Evolutionary conservation across 805 yeast genomes (phyloP), one percentile per base, ranked within the genome.

Genomic region (baker's yeast (Saccharomyces cerevisiae)): DNA sequence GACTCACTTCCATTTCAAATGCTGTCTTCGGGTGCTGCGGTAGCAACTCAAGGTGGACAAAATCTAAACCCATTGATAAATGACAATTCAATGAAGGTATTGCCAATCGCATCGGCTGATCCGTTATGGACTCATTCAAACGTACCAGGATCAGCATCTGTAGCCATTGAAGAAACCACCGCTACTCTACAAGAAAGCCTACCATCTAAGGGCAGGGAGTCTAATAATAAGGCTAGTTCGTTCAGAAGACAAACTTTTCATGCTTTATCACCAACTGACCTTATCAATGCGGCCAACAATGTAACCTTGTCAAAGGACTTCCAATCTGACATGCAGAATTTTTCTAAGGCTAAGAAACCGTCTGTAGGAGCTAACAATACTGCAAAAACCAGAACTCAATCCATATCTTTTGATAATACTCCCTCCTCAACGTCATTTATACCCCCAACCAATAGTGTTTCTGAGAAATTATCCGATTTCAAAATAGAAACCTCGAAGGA

Each of bases 241-340:
- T 57, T 62, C n/a, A 66, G 72, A 59, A 69, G 72, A 57, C 70
- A 69, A 58, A 68, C 70, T 6, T 68, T 67, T 51, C 70, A 61
- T 48, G 61, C 67, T 13, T 50, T 65, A 28, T 66, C 71, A 26
- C 62, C 65, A 4, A 59, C 58, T 28, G 67, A 61, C 13, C 36
- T 64, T 41, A 51, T 56, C 28, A 53, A 53, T 14, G 47, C 53
- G 2, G 46, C 54, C 29, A 51, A 46, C n/a, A 51, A 49, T 27
- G 51, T 13, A 27, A 51, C 26, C 21, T 32, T 32, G 30, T 36
- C 43, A 36, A 36, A 36, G 43, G 11, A 36, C 17, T 36, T 36
- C 17, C 43, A 36, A 36, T 6, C 43, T 6, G 24, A 36, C 9
- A 36, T 36, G 24, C 43, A n/a, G 6, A 36, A 21, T 17, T 17